Evolutionary conservation across 768 basidiomycete species (phyloP).

Genomic region (Xerocomus brunneocitrinus): DNA sequence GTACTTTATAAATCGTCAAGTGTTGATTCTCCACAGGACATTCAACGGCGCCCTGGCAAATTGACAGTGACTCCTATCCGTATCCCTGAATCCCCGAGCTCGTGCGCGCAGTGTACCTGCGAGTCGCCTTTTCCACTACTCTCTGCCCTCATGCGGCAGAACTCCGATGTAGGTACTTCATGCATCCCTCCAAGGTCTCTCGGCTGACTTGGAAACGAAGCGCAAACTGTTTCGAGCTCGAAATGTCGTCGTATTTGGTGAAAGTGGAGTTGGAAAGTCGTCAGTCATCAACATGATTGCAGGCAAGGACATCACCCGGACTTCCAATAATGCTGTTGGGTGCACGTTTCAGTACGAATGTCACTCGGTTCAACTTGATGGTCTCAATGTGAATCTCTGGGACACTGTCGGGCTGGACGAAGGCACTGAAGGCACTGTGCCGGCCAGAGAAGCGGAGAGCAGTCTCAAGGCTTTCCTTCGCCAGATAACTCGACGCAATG

Average conservation of each 20-base stretch:
- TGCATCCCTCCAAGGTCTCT: not conserved
- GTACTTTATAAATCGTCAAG: not conserved
- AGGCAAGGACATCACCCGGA: slow-evolving; percentile 21
- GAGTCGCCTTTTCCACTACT: slow-evolving; percentile 6
- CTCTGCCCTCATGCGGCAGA: slow-evolving; percentile 7
- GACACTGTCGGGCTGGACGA: slow-evolving; percentile 34
- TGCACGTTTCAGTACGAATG: slow-evolving; percentile 30
- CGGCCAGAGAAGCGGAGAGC: slow-evolving; percentile 22
- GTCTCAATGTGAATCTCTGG: slow-evolving; percentile 22
- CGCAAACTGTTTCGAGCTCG: slow-evolving; percentile 4
- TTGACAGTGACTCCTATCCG: not conserved
- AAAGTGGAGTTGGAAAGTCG: slow-evolving; percentile 39
- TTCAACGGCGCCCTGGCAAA: slow-evolving; percentile 4
- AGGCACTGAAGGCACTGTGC: slow-evolving; percentile 25
- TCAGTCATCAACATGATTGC: slow-evolving; percentile 39
- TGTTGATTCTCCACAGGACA: slow-evolving; percentile 10
- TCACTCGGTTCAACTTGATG: slow-evolving; percentile 22
- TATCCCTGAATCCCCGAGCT: not conserved
- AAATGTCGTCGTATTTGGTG: slow-evolving; percentile 41
- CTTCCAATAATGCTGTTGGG: slow-evolving; percentile 30
- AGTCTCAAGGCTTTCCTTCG: slow-evolving; percentile 32
- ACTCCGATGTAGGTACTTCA: slow-evolving; percentile 6
- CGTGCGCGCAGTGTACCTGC: slow-evolving; percentile 7
- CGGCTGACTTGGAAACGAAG: slow-evolving; percentile 5
- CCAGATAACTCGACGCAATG: slow-evolving; percentile 23